A percentile compares a stretch with the other conserved stretches of the same genome.
These are phyloP conservation scores for Anisodus tanguticus DNA, from an alignment of 257 asterid genomes.

Conservation along the genomic window DNA sequence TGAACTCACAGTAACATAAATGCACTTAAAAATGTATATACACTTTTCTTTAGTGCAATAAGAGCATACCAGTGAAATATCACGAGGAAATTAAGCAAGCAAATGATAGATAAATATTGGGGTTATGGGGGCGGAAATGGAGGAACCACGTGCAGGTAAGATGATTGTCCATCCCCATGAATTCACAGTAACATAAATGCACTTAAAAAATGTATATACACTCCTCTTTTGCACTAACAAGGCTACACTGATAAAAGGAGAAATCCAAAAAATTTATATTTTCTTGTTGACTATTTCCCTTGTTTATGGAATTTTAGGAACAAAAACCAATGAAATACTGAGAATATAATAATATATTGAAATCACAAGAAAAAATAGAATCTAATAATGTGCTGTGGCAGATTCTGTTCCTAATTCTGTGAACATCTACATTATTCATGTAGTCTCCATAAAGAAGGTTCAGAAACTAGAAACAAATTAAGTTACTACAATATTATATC, in stretches of 20 bases:
- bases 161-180: conserved; percentile 69
- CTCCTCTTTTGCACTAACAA: neutral
- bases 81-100: too few species aligned
- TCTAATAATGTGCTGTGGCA: conserved; percentile 38
- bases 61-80: too few species aligned
- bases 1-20: conserved; percentile 42
- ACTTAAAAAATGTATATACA: conserved; percentile 12
- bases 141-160: conserved; percentile 53
- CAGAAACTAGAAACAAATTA: neutral
- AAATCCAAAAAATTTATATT: neutral
- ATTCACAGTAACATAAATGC: too few species aligned
- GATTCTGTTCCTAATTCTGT: conserved; percentile 43
- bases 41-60: too few species aligned
- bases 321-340: conserved; percentile 26
- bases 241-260: neutral
- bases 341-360: conserved; percentile 18
- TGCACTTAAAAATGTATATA: neutral
- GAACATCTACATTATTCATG: conserved; percentile 38
- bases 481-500: neutral
- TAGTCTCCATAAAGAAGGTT: conserved; percentile 31
- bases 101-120: conserved; percentile 33
- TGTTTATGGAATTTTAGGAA: neutral
- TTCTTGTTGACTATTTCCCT: neutral
- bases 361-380: conserved; percentile 39
- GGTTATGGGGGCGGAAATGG: conserved; percentile 41